Evolutionary conservation across 164 flowering plant genomes (phyloP), one percentile per base, ranked within the genome.

Genomic region (Nymphaea thermarum): DNA sequence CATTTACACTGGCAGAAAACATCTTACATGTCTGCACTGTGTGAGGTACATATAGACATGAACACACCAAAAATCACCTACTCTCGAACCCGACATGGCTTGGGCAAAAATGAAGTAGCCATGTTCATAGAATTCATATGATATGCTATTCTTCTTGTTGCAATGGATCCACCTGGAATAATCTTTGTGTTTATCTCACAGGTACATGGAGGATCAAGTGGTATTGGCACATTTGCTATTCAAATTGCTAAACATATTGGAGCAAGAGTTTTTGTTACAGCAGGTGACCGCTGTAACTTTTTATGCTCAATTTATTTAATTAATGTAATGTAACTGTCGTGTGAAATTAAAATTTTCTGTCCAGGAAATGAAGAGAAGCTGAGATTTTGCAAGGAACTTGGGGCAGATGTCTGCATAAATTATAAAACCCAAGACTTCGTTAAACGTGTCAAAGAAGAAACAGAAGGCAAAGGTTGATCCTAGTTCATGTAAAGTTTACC

Each of bases 151-250:
- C 62, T 44, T n/a, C 7, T 6, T 16, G n/a, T 61, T 42, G 44
- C 5, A 61, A 17, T 44, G 61, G 66, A 69, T 64, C 43, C 64
- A 43, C 69, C 44, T 16, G 43, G 15, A 25, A 25, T 4, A 25
- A 25, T 25, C 36, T 25, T 25, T 25, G 36, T 25, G 36, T 25
- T 25, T 25, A 43, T 61, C 57, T 76, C 76, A 72, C 82, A 88
- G 98, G 71, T 90, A 76, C 97, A 94, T 77, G 98, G 95, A 42
- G 98, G 97, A 43, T 91, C 98, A 51, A 91, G 98, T 73, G 97
- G 98, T 69, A 94, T 94, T 65, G 96, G 98, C 43, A 91, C 93
- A 17, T 94, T 94, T 82, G 97, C 95, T 0, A 84, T 94, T 79
- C 96, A 94, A 82, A 84, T 91, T 11, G 98, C 97, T 61, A 89